Evolutionary conservation across 2,329 filamentous ascomycete species (phyloP).

Genomic region (Aspergillus neotritici): DNA sequence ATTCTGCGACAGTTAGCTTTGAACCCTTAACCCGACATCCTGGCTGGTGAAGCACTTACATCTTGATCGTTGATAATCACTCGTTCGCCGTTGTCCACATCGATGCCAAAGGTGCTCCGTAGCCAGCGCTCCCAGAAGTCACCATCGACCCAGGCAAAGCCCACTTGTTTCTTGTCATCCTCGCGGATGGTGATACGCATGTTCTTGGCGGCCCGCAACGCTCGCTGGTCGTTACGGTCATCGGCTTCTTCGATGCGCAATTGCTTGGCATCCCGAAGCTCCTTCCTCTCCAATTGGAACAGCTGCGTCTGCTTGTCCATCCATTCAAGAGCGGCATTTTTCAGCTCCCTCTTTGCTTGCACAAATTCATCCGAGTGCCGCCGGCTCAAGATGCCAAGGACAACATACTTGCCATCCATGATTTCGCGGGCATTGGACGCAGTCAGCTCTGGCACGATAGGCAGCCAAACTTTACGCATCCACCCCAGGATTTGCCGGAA

Average conservation of each 20-base stretch:
- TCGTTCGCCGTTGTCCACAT: constrained; percentile 76
- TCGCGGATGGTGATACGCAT: constrained; percentile 89
- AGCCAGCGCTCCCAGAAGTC: constrained; percentile 98
- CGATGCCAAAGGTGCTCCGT: constrained; percentile 86
- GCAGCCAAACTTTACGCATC: constrained; percentile 96
- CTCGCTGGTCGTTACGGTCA: constrained; percentile 84
- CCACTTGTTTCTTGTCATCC: constrained; percentile 78
- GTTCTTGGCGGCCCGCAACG: constrained; percentile 77
- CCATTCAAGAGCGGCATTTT: constrained; percentile 93
- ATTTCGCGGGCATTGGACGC: constrained; percentile 88
- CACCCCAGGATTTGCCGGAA: constrained; percentile 72
- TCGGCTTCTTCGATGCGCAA: constrained; percentile 93
- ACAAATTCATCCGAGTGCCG: constrained; percentile 73
- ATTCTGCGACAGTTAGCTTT: constrained; percentile 53
- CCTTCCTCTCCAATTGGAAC: constrained; percentile 89
- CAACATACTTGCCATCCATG: constrained; percentile 92
- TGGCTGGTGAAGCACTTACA: constrained; percentile 52
- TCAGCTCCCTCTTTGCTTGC: constrained; percentile 78
- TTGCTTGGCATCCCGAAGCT: constrained; percentile 89
- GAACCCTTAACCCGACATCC: constrained; percentile 1
- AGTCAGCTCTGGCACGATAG: constrained; percentile 89
- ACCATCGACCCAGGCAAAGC: constrained; percentile 95
- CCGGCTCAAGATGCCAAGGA: constrained; percentile 79
- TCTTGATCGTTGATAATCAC: constrained; percentile 97
- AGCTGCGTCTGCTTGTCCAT: constrained; percentile 92